These are phyloP conservation scores for Cystobasidium pallidum DNA, from an alignment of 1,284 basidiomycete genomes.

Conservation along the genomic window DNA sequence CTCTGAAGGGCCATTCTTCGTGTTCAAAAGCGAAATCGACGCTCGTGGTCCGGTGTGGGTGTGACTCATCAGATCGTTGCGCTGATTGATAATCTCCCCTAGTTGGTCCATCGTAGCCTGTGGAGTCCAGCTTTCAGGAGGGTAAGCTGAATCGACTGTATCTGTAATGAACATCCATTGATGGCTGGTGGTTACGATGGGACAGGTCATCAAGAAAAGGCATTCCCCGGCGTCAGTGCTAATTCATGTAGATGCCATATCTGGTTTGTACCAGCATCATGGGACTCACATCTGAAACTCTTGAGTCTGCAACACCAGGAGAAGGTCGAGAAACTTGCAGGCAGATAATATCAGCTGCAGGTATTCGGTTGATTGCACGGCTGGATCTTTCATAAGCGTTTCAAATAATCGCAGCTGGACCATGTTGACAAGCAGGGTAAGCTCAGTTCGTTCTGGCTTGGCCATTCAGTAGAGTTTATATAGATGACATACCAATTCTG, in stretches of 20 bases:
- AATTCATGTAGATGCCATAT: too few relatives aligned
- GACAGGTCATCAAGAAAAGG: not conserved
- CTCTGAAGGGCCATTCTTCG: slow-evolving; percentile 26
- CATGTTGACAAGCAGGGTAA: not conserved
- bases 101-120: slow-evolving; percentile 89
- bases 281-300: slow-evolving; percentile 90
- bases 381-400: slow-evolving; percentile 59
- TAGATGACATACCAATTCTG: slow-evolving; percentile 72
- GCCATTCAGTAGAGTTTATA: too few relatives aligned
- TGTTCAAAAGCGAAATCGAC: slow-evolving; percentile 13
- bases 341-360: slow-evolving; percentile 81
- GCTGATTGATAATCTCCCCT: slow-evolving; percentile 66
- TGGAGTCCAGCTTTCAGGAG: slow-evolving; percentile 77
- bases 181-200: slow-evolving; percentile 64
- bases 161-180: slow-evolving; percentile 99
- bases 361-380: slow-evolving; percentile 75
- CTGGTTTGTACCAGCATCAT: too few relatives aligned
- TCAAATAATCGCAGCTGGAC: slow-evolving; percentile 64
- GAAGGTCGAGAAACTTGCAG: slow-evolving; percentile 89
- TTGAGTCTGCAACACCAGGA: slow-evolving; percentile 88
- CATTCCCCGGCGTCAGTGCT: not conserved
- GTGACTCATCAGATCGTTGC: slow-evolving; percentile 16
- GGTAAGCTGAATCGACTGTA: slow-evolving; percentile 91
- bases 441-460: too few relatives aligned
- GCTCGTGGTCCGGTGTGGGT: slow-evolving; percentile 22